Conservation (phyloP, 768 basidiomycete species). For the Kwoniella sp. region DNA sequence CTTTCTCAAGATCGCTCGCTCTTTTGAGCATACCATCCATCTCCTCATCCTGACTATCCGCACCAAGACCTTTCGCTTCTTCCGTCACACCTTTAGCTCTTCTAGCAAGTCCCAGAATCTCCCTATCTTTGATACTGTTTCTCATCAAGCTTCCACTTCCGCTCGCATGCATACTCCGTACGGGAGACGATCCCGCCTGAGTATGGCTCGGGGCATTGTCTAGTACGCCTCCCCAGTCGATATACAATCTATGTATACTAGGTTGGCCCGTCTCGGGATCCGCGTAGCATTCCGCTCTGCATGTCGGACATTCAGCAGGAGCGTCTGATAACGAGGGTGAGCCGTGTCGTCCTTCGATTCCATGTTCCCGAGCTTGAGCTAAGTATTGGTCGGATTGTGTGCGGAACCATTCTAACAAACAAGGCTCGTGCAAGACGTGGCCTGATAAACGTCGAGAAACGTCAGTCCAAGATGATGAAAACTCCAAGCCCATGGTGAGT, state of each 20-base stretch:
- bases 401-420: conserved; percentile 37
- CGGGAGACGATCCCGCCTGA: background rate
- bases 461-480: background rate
- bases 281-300: conserved; percentile 39
- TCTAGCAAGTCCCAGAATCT: conserved; percentile 35
- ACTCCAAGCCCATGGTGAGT: no score
- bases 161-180: background rate
- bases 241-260: conserved; percentile 35
- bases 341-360: conserved; percentile 13
- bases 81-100: conserved; percentile 33
- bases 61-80: conserved; percentile 23
- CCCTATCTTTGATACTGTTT: conserved; percentile 19
- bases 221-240: conserved; percentile 27
- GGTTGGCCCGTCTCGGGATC: conserved; percentile 41
- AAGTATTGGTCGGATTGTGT: conserved; percentile 32
- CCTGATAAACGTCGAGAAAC: conserved; percentile 24
- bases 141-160: background rate
- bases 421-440: conserved; percentile 45
- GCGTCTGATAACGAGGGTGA: conserved; percentile 33
- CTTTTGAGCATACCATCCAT: conserved; percentile 26
- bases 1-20: conserved; percentile 27
- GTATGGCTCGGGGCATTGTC: background rate
- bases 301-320: conserved; percentile 39
- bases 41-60: conserved; percentile 26
- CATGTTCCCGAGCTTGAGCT: conserved; percentile 23